Evolutionary conservation across 1,284 basidiomycete species (phyloP).

Genomic region (Stereum hirsutum): DNA sequence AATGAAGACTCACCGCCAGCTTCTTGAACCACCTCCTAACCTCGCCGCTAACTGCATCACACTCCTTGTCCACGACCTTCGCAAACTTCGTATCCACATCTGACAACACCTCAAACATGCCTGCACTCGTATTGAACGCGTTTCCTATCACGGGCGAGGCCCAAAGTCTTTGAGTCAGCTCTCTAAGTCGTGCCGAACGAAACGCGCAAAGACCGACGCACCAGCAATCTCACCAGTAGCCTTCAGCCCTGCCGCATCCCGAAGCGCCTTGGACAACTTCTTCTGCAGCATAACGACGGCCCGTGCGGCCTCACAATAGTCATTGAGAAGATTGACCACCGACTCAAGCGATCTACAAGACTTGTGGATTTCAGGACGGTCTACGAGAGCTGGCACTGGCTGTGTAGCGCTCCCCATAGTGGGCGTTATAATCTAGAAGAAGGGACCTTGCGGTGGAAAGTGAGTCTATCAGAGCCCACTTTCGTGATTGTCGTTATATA

Average conservation of each 20-base stretch:
- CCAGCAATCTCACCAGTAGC: constrained; percentile 53
- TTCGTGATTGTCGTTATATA: too few species aligned
- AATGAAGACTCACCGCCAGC: constrained; percentile 41
- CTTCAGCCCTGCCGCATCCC: constrained; percentile 53
- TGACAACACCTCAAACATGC: constrained; percentile 55
- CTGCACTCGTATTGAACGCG: constrained; percentile 51
- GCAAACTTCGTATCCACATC: constrained; percentile 67
- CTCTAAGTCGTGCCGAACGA: neutral
- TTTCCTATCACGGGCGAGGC: constrained; percentile 35
- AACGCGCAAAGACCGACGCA: constrained; percentile 21
- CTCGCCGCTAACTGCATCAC: constrained; percentile 50
- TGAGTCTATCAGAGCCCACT: too few species aligned
- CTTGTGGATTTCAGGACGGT: constrained; percentile 67
- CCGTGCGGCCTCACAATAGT: constrained; percentile 63
- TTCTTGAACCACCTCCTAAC: constrained; percentile 82
- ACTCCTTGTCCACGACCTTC: constrained; percentile 68
- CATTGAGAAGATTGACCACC: constrained; percentile 55
- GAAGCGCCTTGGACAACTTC: constrained; percentile 60
- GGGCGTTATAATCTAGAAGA: too few species aligned
- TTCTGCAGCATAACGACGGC: constrained; percentile 60
- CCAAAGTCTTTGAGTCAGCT: too few species aligned
- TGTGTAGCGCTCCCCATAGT: constrained; percentile 7
- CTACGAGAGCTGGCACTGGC: constrained; percentile 22
- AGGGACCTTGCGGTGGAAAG: neutral
- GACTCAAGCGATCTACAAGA: constrained; percentile 67